Percentiles rank a stretch among this genome's conserved stretches.
Conservation (phyloP, 108 stramenopile genomes). For the Conticribra guillardii region DNA sequence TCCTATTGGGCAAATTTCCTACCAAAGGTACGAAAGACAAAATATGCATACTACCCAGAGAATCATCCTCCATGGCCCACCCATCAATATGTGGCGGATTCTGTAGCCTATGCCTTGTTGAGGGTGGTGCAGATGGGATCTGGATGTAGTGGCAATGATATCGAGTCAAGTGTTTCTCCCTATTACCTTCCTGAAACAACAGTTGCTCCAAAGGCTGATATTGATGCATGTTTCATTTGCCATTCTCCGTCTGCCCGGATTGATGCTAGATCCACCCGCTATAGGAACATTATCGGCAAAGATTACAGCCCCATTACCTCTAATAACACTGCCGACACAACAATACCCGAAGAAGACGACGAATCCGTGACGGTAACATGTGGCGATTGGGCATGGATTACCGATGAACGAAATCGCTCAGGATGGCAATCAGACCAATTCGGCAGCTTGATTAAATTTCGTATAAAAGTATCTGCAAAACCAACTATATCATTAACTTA, state of each 20-base stretch:
- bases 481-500: constrained; percentile 28
- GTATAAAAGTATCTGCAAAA: constrained; percentile 9
- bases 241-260: constrained; percentile 3
- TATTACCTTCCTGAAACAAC: too few relatives aligned
- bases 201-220: constrained; percentile 2
- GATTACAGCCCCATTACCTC: constrained; percentile 1
- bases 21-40: constrained; percentile 19
- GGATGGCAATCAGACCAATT: constrained; percentile 38
- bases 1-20: constrained; percentile 21
- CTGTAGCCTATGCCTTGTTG: constrained; percentile 17
- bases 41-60: constrained; percentile 4
- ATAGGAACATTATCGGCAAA: constrained; percentile 11
- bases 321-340: constrained; percentile 1
- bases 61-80: constrained; percentile 33
- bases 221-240: constrained; percentile 27
- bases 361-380: constrained; percentile 21
- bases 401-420: constrained; percentile 29
- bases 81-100: constrained; percentile 36
- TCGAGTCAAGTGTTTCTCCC: too few relatives aligned
- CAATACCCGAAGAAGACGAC: background rate
- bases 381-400: constrained; percentile 41
- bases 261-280: constrained; percentile 12
- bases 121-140: constrained; percentile 5
- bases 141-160: constrained; percentile 5
- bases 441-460: constrained; percentile 30